These are phyloP conservation scores for Isabelozyma heimii DNA, from an alignment of 805 yeast genomes.

Conservation along the genomic window DNA sequence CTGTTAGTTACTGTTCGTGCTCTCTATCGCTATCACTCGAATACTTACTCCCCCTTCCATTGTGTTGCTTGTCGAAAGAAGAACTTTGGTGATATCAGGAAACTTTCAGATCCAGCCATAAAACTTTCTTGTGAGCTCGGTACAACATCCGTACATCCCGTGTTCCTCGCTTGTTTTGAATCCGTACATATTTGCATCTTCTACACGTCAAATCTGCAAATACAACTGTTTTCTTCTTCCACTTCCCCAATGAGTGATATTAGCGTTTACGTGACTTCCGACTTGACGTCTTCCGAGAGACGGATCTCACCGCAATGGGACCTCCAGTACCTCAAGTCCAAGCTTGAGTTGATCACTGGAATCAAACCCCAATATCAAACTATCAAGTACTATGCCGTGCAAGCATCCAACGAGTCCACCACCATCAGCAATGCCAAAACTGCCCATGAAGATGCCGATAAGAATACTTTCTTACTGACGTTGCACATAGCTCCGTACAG, in stretches of 20 bases:
- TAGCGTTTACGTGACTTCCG: slow-evolving; percentile 58
- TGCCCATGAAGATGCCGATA: slow-evolving; percentile 11
- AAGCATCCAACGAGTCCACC: slow-evolving; percentile 33
- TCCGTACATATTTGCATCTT: too few relatives aligned
- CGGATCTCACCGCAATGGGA: slow-evolving; percentile 64
- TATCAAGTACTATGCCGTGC: slow-evolving; percentile 43
- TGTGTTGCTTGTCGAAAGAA: neutral
- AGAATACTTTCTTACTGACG: slow-evolving; percentile 13
- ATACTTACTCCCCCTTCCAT: neutral
- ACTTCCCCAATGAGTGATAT: slow-evolving; percentile 35
- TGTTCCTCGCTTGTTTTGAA: neutral
- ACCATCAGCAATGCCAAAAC: slow-evolving; percentile 17
- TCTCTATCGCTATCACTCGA: neutral
- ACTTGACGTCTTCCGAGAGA: slow-evolving; percentile 66
- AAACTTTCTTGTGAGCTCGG: neutral
- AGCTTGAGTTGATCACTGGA: slow-evolving; percentile 72
- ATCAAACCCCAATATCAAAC: slow-evolving; percentile 58
- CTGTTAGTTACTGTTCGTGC: neutral
- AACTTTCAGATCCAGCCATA: too few relatives aligned
- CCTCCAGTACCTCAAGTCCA: slow-evolving; percentile 46
- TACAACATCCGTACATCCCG: neutral
- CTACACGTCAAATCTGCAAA: neutral
- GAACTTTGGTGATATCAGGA: neutral
- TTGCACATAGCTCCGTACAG: slow-evolving; percentile 37
- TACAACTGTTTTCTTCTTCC: neutral